These are phyloP conservation scores for Chlorella sorokiniana DNA, from an alignment of 139 green algal species.

Conservation along the genomic window DNA sequence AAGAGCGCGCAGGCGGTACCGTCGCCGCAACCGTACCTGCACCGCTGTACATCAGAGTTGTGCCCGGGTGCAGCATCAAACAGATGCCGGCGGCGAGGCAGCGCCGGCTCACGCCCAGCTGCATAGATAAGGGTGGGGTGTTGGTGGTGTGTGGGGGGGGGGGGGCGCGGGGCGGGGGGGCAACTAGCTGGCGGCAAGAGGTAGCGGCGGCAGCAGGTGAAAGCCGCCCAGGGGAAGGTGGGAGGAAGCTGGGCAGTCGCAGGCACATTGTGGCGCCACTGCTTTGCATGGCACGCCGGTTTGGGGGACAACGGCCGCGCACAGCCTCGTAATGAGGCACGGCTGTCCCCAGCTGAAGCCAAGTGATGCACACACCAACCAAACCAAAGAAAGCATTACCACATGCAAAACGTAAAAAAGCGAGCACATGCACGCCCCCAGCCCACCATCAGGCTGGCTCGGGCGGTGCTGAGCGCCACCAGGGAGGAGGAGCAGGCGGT, in stretches of 20 bases:
- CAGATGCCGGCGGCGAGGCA: conserved; percentile 41
- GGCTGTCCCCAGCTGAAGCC: too few relatives aligned
- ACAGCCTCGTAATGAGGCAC: too few relatives aligned
- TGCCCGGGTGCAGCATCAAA: conserved; percentile 44
- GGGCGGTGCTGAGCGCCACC: conserved; percentile 57
- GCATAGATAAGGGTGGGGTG: not conserved
- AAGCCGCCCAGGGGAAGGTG: too few relatives aligned
- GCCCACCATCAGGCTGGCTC: not conserved
- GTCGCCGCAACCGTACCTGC: conserved; percentile 8
- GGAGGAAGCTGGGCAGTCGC: too few relatives aligned
- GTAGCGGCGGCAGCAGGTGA: too few relatives aligned
- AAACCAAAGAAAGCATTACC: too few relatives aligned
- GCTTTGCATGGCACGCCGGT: too few relatives aligned
- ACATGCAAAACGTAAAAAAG: conserved; percentile 62
- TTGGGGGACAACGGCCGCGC: too few relatives aligned
- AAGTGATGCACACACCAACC: too few relatives aligned
- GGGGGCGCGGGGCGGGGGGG: not conserved
- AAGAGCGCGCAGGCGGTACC: too few relatives aligned
- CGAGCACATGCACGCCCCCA: conserved; percentile 36
- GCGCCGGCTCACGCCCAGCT: conserved; percentile 26
- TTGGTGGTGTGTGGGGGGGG: not conserved
- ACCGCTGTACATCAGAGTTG: conserved; percentile 35
- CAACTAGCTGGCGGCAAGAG: not conserved
- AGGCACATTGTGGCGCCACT: too few relatives aligned
- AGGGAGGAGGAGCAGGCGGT: conserved; percentile 86